Percentiles rank a stretch among this genome's conserved stretches.
Conservation (phyloP, 495 filamentous ascomycete genomes). For the Chlorociboria aeruginascens region DNA sequence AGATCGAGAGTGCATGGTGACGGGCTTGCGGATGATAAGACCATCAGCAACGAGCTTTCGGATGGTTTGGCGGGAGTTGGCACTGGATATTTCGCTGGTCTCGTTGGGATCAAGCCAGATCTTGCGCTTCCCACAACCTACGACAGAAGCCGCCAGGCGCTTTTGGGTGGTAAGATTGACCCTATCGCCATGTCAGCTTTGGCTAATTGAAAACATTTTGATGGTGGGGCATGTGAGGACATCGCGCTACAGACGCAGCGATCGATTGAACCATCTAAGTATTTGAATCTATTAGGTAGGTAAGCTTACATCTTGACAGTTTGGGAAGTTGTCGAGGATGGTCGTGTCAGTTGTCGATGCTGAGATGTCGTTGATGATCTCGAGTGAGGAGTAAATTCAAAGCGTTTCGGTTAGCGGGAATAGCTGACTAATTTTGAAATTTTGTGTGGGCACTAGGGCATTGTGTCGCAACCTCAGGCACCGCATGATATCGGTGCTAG, state of each 20-base stretch:
- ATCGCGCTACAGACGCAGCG: not conserved
- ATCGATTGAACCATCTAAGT: not conserved
- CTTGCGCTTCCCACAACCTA: constrained; percentile 98
- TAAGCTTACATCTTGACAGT: constrained; percentile 43
- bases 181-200: constrained; percentile 40
- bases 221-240: no score
- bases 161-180: constrained; percentile 99
- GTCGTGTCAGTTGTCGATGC: constrained; percentile 32
- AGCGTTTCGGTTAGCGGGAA: not conserved
- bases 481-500: not conserved
- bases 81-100: constrained; percentile 98
- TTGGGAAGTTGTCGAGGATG: constrained; percentile 31
- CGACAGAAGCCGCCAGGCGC: constrained; percentile 95
- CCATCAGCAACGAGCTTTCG: constrained; percentile 99
- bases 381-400: not conserved
- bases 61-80: constrained; percentile 99
- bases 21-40: constrained; percentile 99
- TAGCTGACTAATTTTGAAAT: not conserved
- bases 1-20: constrained; percentile 97
- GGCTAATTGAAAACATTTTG: constrained; percentile 1
- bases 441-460: not conserved
- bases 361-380: constrained; percentile 9
- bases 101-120: constrained; percentile 99
- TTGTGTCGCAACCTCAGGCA: not conserved
- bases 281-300: not conserved